A percentile compares a stretch with the other conserved stretches of the same genome.
phyloP scores from a whole-genome alignment of 352 stramenopile species.

The Pythium sukuiense region DNA sequence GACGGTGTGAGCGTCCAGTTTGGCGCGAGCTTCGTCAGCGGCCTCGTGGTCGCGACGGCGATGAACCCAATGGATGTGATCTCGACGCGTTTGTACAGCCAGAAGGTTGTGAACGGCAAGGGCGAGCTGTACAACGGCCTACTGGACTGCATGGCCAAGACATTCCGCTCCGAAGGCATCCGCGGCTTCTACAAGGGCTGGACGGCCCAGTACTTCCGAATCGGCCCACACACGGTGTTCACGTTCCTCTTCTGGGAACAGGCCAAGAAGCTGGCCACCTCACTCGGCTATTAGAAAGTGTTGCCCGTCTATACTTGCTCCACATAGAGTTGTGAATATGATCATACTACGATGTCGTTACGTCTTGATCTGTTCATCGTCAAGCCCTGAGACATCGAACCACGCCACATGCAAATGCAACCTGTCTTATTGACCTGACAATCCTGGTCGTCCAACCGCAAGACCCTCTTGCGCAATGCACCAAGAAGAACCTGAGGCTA shows the following conservation, averaged over 20 bases:
- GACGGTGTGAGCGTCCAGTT: constrained; percentile 78
- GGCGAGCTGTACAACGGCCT: constrained; percentile 76
- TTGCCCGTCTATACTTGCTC: neutral
- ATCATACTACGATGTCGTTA: neutral
- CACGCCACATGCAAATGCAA: neutral
- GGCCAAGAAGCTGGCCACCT: constrained; percentile 64
- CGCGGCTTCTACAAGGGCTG: constrained; percentile 87
- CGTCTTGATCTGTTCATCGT: neutral
- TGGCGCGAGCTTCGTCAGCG: constrained; percentile 78
- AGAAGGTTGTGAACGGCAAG: constrained; percentile 86
- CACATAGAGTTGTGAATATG: constrained; percentile 7
- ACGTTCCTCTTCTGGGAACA: constrained; percentile 89
- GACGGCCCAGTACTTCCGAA: constrained; percentile 84
- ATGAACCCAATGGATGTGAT: constrained; percentile 91
- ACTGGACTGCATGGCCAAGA: constrained; percentile 80
- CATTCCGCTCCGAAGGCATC: constrained; percentile 74
- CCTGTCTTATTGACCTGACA: neutral
- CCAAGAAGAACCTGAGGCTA: neutral
- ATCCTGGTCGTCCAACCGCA: neutral
- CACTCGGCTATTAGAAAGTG: constrained; percentile 55
- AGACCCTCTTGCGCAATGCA: neutral
- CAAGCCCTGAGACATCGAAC: neutral
- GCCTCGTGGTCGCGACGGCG: constrained; percentile 74
- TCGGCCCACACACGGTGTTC: constrained; percentile 84
- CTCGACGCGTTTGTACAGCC: constrained; percentile 85